Conservation (phyloP, 768 basidiomycete species). For the Suillus occidentalis region DNA sequence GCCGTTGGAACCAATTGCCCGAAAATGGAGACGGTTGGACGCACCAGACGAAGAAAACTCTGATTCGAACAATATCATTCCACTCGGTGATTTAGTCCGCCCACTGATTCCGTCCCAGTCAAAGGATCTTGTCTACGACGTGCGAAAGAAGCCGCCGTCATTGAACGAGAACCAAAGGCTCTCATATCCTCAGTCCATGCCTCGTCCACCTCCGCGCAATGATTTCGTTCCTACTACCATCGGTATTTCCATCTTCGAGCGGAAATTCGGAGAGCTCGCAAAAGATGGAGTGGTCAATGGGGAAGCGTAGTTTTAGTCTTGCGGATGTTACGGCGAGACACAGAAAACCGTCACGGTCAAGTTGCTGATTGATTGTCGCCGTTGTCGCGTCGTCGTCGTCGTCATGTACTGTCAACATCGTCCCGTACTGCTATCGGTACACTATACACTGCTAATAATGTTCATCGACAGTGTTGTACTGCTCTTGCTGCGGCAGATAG, state of each 20-base stretch:
- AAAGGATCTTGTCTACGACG: constrained; percentile 10
- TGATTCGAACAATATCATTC: constrained; percentile 12
- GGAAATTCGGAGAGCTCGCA: constrained; percentile 23
- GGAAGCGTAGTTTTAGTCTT: background rate
- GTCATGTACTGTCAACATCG: background rate
- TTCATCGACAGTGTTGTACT: background rate
- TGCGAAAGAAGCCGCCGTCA: constrained; percentile 12
- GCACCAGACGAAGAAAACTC: constrained; percentile 23
- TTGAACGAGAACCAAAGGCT: constrained; percentile 12
- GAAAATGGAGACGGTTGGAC: constrained; percentile 33
- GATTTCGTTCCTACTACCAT: constrained; percentile 19
- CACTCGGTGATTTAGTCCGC: constrained; percentile 25
- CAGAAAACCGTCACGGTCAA: background rate
- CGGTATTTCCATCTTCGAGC: constrained; percentile 22
- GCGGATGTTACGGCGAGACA: background rate
- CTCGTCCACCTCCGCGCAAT: constrained; percentile 18
- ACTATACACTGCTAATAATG: background rate
- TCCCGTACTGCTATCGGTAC: background rate
- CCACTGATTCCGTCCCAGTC: background rate
- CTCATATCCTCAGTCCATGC: constrained; percentile 23
- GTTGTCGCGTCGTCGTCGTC: background rate
- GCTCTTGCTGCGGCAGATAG: background rate
- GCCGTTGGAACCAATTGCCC: constrained; percentile 19
- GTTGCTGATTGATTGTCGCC: background rate
- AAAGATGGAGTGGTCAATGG: constrained; percentile 17